Conservation (phyloP, 768 basidiomycete genomes). For the Mycena haematopus region DNA sequence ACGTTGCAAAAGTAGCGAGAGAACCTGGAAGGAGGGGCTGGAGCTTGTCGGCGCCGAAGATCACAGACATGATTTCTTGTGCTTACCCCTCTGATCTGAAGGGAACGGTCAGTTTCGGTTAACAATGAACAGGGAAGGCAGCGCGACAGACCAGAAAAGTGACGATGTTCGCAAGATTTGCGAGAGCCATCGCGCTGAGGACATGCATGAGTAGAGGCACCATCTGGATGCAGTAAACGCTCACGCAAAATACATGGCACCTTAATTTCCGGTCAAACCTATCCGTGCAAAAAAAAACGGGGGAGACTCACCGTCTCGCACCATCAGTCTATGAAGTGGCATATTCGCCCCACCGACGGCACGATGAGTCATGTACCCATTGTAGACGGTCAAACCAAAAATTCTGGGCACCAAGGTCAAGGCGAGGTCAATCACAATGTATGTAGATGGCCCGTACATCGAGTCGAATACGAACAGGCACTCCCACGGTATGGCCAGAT, state of each 20-base stretch:
- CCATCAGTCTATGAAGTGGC: conserved; percentile 12
- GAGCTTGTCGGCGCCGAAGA: neutral
- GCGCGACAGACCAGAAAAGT: neutral
- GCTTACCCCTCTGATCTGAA: conserved; percentile 14
- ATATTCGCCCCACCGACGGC: conserved; percentile 1
- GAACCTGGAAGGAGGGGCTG: conserved; percentile 16
- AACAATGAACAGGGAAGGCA: neutral
- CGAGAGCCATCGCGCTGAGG: conserved; percentile 13
- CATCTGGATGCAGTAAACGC: neutral
- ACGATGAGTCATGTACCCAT: neutral
- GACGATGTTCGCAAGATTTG: conserved; percentile 8
- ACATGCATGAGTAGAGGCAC: neutral
- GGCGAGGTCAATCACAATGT: neutral
- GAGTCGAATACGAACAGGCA: conserved; percentile 39
- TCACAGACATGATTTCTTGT: neutral
- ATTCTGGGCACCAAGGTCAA: conserved; percentile 20
- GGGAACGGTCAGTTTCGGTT: neutral
- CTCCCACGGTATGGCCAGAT: conserved; percentile 36
- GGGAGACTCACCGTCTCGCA: conserved; percentile 14
- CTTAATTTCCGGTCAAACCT: neutral
- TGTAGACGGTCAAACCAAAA: conserved; percentile 26
- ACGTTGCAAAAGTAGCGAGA: conserved; percentile 17
- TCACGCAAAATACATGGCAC: conserved; percentile 25
- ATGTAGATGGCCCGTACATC: neutral
- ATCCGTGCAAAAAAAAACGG: neutral